Evolutionary conservation across 148 eudicot species (phyloP).

Genomic region (Oxyria digyna): DNA sequence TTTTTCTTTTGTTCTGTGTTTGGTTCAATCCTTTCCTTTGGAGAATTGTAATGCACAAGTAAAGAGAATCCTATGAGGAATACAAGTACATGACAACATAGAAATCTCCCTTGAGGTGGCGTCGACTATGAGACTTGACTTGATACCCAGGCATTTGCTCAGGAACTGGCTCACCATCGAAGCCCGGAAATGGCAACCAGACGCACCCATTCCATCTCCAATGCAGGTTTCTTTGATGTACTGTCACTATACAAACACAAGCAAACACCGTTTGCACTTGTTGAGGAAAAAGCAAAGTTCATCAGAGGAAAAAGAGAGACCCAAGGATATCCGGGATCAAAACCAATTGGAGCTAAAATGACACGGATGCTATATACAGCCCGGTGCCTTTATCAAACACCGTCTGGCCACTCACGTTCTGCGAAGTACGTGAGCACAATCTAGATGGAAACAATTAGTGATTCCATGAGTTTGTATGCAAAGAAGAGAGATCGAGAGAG

Average conservation of each 20-base stretch:
- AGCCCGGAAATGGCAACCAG: conserved; percentile 82
- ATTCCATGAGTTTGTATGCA: too few relatives aligned
- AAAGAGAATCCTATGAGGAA: too few relatives aligned
- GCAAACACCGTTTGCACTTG: conserved; percentile 44
- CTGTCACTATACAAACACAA: conserved; percentile 60
- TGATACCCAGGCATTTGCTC: conserved; percentile 53
- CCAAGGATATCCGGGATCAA: conserved; percentile 69
- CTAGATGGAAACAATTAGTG: too few relatives aligned
- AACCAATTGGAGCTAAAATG: conserved; percentile 94
- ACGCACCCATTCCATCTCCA: conserved; percentile 66
- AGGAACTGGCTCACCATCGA: conserved; percentile 48
- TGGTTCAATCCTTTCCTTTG: neutral
- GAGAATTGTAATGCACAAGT: neutral
- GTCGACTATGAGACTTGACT: conserved; percentile 75
- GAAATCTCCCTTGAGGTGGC: too few relatives aligned
- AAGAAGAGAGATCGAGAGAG: too few relatives aligned
- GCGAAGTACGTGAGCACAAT: too few relatives aligned
- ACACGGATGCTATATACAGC: too few relatives aligned
- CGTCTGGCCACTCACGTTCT: too few relatives aligned
- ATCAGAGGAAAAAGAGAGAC: conserved; percentile 45
- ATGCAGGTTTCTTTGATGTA: conserved; percentile 40
- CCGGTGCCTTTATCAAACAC: too few relatives aligned
- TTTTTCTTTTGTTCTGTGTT: neutral
- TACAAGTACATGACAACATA: too few relatives aligned
- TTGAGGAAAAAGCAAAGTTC: conserved; percentile 72